A percentile compares a stretch with the other conserved stretches of the same genome.
phyloP scores from a whole-genome alignment of 1,284 basidiomycete species.

The Athelia sp. region DNA sequence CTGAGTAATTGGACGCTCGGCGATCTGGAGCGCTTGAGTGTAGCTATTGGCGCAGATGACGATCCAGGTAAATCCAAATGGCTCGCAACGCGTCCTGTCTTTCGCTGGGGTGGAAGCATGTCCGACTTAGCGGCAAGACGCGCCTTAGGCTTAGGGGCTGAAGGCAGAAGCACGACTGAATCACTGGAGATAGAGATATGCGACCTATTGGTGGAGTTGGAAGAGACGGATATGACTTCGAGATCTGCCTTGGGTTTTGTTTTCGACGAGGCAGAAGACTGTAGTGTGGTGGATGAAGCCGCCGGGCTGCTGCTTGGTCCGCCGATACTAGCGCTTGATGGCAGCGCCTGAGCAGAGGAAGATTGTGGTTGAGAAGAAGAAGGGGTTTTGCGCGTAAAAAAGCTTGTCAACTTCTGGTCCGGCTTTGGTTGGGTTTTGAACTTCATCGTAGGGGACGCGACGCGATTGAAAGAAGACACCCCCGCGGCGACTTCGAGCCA shows the following conservation, averaged over 20 bases:
- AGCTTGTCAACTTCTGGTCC: background rate
- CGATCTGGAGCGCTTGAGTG: too few relatives aligned
- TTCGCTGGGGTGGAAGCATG: background rate
- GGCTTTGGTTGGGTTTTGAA: background rate
- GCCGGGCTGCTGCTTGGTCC: too few relatives aligned
- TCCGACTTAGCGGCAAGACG: background rate
- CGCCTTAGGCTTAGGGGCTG: background rate
- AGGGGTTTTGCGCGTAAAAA: background rate
- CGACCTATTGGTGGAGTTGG: slow-evolving; percentile 1
- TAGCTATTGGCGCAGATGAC: too few relatives aligned
- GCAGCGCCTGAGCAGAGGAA: too few relatives aligned
- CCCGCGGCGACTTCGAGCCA: background rate
- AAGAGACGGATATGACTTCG: slow-evolving; percentile 7
- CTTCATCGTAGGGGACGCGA: background rate
- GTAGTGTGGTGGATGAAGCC: too few relatives aligned
- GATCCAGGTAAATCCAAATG: too few relatives aligned
- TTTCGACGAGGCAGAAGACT: too few relatives aligned
- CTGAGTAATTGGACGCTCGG: too few relatives aligned
- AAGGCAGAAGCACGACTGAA: slow-evolving; percentile 2
- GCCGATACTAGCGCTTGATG: too few relatives aligned
- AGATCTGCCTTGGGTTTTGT: background rate
- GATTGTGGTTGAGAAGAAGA: background rate
- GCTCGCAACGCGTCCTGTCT: background rate
- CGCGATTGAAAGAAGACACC: background rate
- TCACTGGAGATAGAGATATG: slow-evolving; percentile 5